These are phyloP conservation scores for Tricladium varicosporioides DNA, from an alignment of 2,329 filamentous ascomycete genomes.

Conservation along the genomic window DNA sequence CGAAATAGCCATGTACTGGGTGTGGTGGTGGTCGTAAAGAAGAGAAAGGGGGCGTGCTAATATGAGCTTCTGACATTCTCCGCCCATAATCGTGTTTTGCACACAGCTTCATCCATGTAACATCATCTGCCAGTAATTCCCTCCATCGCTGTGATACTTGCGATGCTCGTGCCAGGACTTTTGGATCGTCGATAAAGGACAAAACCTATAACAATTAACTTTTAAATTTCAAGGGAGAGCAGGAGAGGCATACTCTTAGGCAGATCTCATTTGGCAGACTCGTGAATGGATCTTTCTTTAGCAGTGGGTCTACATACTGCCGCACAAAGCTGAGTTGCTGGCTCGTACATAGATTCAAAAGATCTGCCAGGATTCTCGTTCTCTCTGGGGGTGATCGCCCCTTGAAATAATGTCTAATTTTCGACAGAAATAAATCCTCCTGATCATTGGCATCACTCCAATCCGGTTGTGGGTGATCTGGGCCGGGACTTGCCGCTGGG, in stretches of 20 bases:
- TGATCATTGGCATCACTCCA: conserved; percentile 77
- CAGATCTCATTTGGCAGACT: conserved; percentile 91
- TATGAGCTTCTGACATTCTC: conserved; percentile 44
- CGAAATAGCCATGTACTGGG: conserved; percentile 24
- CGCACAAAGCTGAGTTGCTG: conserved; percentile 95
- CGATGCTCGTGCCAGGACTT: conserved; percentile 86
- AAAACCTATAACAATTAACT: conserved; percentile 61
- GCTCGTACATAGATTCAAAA: conserved; percentile 92
- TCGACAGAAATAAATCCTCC: conserved; percentile 78
- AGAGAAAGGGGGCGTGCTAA: conserved; percentile 20
- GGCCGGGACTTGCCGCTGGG: conserved; percentile 63
- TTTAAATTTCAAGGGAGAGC: background rate
- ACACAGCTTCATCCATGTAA: conserved; percentile 97
- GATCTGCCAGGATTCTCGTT: conserved; percentile 78
- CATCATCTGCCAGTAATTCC: conserved; percentile 90
- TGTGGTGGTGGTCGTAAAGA: conserved; percentile 29
- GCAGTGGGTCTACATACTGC: conserved; percentile 86
- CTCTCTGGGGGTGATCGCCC: conserved; percentile 73
- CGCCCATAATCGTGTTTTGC: conserved; percentile 88
- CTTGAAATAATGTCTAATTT: conserved; percentile 77
- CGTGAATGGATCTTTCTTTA: conserved; percentile 96
- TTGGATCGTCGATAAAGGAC: conserved; percentile 95
- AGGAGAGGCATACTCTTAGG: conserved; percentile 62
- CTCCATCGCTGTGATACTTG: conserved; percentile 96
- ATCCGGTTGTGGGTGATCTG: conserved; percentile 60